Base-by-base conservation (phyloP, 140 eudicot genomes). In the Stevia rebaudiana region DNA sequence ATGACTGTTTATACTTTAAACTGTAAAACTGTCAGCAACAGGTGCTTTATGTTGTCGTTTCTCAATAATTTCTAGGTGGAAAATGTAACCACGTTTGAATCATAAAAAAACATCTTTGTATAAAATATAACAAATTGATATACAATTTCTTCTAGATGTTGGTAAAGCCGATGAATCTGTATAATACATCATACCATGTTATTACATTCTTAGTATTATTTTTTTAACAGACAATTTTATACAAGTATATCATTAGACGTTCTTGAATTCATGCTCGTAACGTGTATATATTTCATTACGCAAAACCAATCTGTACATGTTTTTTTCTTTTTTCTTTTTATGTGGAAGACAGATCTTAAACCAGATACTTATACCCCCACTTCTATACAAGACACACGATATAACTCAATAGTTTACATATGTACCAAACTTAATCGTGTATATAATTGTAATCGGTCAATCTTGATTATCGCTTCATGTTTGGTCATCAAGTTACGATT, bases 301-400 rank as follows among this genome's bases (percentile, higher is more conserved):
- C n/a, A n/a, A 68, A 61, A 50, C 18, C 8, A 55, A 75, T 65
- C 70, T 80, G 56, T 76, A 80, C 81, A 71, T 12, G 66, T 61
- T 39, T 59, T 74, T 28, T 28, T 28, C 33, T 28, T 28, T 28
- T 4, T 28, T 28, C 4, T 47, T 42, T 2, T 69, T 18, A 0
- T 4, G 52, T 68, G 79, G 85, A 67, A 68, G 85, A 54, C 69
- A 76, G 85, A 80, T 80, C 74, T 46, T 70, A 50, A 55, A 50
- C 62, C 33, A 71, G 79, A 80, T 76, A 47, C 85, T 67, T 65
- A 35, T 71, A 66, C 81, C 42, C 63, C 81, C 81, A 63, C 73
- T 68, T 67, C 63, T 63, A 41, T 47, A 76, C 61, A 19, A 51
- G 16, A 67, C 67, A 74, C 50, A 64, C 48, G 41, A 74, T 28